Evolutionary conservation across 371 early-diverging fungal species (phyloP), one percentile per base, ranked within the genome.

Genomic region (Vairimorpha apis): DNA sequence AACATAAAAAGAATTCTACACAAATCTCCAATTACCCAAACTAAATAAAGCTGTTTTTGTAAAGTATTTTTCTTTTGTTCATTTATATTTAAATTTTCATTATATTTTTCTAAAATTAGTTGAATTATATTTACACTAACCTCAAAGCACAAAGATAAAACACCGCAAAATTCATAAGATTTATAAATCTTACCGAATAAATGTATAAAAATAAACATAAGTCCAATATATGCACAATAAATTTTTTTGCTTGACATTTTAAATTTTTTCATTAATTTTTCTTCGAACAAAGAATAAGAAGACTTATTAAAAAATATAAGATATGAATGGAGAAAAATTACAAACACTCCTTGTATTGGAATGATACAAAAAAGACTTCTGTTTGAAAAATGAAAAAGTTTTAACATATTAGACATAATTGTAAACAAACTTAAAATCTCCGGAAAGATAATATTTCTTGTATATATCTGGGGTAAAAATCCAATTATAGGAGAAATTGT

Each of bases 11-110:
- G 32, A 27, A 81, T 63, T 66, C 76, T 79, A 27, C 71, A 25
- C 10, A 75, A 23, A 70, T 81, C 81, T 27, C 81, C 81, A 0
- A 79, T 16, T 8, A 74, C 49, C 81, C 81, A 81, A n/a, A 51
- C 60, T 0, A 73, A 25, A 65, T 70, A 79, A 4, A 81, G 60
- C 41, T 79, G 79, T 25, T 65, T 63, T n/a, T 76, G 77, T 7
- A 23, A 65, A 37, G 59, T 65, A 18, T 58, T 58, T 41, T 47
- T 35, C 43, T 72, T 59, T 5, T 1, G 32, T 32, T n/a, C 35
- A 16, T 63, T 41, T 30, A 29, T 38, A 21, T 32, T 45, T 1
- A 68, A 21, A 27, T 59, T 59, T 32, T 55, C 66, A 35, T 78
- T 72, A 13, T 55, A 41, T 38, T 51, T 71, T 35, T 69, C 59